Conservation (phyloP, 139 green algal genomes). For the Astrephomene gubernaculifera region DNA sequence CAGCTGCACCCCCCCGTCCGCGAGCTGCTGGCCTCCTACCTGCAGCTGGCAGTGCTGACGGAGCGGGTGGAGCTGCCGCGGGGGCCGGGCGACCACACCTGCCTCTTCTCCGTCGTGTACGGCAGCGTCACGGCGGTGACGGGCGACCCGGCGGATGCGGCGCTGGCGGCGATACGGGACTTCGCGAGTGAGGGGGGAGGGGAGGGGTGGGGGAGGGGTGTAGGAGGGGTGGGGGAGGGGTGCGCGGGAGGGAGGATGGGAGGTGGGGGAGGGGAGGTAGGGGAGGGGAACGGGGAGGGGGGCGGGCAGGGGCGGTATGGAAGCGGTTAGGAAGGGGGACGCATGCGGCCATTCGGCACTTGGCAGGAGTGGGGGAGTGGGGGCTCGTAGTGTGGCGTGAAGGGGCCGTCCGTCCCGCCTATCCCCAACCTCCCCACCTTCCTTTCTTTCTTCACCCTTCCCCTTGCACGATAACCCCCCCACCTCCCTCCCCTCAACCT, state of each 20-base stretch:
- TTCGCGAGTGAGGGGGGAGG: conserved; percentile 7
- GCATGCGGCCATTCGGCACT: too few species aligned
- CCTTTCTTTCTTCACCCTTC: too few species aligned
- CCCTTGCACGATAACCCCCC: too few species aligned
- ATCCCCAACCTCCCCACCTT: too few species aligned
- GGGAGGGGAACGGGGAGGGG: too few species aligned
- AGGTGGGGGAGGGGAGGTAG: neutral
- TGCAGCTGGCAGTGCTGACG: conserved; percentile 28
- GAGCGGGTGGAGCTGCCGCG: conserved; percentile 30
- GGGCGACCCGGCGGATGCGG: conserved; percentile 28
- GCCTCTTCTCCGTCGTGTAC: conserved; percentile 29
- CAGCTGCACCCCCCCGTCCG: conserved; percentile 22
- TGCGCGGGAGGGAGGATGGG: neutral
- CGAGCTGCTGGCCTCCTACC: conserved; percentile 39
- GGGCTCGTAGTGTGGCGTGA: too few species aligned
- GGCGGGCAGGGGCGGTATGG: too few species aligned
- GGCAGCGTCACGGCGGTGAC: conserved; percentile 17
- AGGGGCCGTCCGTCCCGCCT: too few species aligned
- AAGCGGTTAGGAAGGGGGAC: too few species aligned
- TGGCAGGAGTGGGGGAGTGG: too few species aligned
- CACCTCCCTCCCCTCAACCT: too few species aligned
- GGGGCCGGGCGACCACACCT: neutral
- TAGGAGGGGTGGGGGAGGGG: neutral
- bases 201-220: conserved; percentile 1
- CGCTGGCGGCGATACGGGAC: conserved; percentile 1